phyloP scores from a whole-genome alignment of 2,329 filamentous ascomycete genomes.

The Basipetospora chlamydospora region DNA sequence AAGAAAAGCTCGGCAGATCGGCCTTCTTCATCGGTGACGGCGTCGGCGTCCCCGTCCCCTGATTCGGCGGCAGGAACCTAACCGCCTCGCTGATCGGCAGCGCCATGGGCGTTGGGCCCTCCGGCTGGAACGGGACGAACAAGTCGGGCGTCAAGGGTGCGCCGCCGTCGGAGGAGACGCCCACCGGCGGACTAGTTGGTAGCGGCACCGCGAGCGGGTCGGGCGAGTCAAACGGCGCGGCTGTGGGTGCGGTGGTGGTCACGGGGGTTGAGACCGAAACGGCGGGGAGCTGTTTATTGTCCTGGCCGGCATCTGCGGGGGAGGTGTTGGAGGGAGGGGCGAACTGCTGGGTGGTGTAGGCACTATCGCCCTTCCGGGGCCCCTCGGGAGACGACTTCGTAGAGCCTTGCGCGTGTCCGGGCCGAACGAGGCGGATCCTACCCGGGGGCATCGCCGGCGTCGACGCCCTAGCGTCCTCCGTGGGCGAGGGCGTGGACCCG shows the following conservation, averaged over 20 bases:
- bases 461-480: no score
- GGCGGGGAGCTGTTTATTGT: not conserved
- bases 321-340: no score
- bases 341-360: not conserved
- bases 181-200: conserved; percentile 14
- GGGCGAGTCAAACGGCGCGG: conserved; percentile 8
- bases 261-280: conserved; percentile 5
- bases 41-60: conserved; percentile 18
- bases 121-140: conserved; percentile 41
- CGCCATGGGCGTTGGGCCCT: conserved; percentile 29
- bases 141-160: conserved; percentile 16
- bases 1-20: conserved; percentile 23
- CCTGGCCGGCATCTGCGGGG: not conserved
- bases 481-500: no score
- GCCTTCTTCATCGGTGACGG: conserved; percentile 22
- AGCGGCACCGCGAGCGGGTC: conserved; percentile 12
- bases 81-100: conserved; percentile 24
- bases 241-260: no score
- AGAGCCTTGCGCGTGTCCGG: not conserved
- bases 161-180: not conserved
- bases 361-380: not conserved
- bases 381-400: not conserved
- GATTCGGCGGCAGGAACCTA: conserved; percentile 38
- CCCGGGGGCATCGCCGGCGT: not conserved
- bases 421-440: conserved; percentile 1